Evolutionary conservation across 331 rosid species (phyloP), one percentile per base, ranked within the genome.

Genomic region (Malus hybrid): DNA sequence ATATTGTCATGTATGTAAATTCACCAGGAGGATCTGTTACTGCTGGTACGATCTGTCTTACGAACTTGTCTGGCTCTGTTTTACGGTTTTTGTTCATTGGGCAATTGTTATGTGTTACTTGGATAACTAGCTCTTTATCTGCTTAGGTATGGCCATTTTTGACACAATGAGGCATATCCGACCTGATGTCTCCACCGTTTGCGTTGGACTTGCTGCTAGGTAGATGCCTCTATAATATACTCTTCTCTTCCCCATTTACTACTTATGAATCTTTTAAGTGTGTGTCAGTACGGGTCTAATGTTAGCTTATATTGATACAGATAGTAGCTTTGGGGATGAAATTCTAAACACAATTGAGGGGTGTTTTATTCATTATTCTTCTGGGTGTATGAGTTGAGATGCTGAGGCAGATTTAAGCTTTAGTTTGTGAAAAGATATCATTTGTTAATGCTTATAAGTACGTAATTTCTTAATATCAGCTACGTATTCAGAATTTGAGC

Each of bases 11-110:
- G 99, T 95, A 95, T 80, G 84, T 95, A 58, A 95, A 95, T 81
- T 95, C 99, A 77, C 99, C 99, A 1, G 99, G 99, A 81, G 99
- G 99, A 81, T 95, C 99, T 0, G 99, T 95, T 78, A 95, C 99
- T 29, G 99, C 99, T 70, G 99, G 99, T 95, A 92, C 83, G 75
- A 12, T 48, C 24, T 42, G n/a, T 69, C 73, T 66, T 30, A 57
- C 16, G 74, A 42, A 36, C 71, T 22, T 53, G 58, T 77, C 57
- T 66, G 30, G 10, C 70, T 30, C 16, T n/a, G 34, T 0, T 63
- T 26, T 10, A 30, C 3, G 0, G 4, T 50, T 57, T 20, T 33
- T 30, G 24, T 60, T 66, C 71, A 12, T 16, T 11, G 5, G 34
- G 20, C 24, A 39, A 7, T 39, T 3, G 6, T 80, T 52, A 46